Evolutionary conservation across 2,329 filamentous ascomycete genomes (phyloP), one percentile per base, ranked within the genome.

Genomic region (Aspergillus sp.): DNA sequence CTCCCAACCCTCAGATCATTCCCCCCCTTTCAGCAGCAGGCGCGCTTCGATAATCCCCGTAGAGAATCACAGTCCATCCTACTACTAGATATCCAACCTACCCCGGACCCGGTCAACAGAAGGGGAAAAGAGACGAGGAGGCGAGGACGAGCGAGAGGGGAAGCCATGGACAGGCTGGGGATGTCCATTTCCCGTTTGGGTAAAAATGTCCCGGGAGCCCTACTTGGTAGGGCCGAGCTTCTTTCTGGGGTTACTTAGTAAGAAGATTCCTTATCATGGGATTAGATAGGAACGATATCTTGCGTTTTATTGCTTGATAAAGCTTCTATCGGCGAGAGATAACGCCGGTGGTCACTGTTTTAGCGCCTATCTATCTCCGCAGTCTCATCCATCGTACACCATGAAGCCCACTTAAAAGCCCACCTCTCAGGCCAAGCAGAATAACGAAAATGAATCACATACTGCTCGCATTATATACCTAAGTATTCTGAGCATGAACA

Each of bases 191-290:
- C 70, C 68, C 34, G 50, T 67, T 67, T 60, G 20, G 69, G 70
- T 57, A 68, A 72, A 73, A 70, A 58, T 66, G 60, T 72, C 70
- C 70, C 64, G 61, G 45, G 30, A 30, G 27, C 27, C 27, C 27
- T 30, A 30, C 27, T 30, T 30, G 27, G 27, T 30, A 30, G 27
- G 27, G 27, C 27, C 27, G 27, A 11, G 27, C 34, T 37, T 13
- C 12, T 37, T 37, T 8, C 12, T n/a, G 12, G 13, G 34, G 5
- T 37, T n/a, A 37, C 34, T 37, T n/a, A 13, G 34, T 37, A 37
- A 13, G 12, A 15, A 37, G 12, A 13, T 37, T n/a, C 15, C 34
- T 37, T 37, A 37, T 37, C 34, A 37, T 30, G 27, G 27, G 27
- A 9, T 12, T 4, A 11, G 27, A 11, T 30, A 30, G 27, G 27